Evolutionary conservation across 169 alveolate species (phyloP).

Genomic region (Fabrea salina): DNA sequence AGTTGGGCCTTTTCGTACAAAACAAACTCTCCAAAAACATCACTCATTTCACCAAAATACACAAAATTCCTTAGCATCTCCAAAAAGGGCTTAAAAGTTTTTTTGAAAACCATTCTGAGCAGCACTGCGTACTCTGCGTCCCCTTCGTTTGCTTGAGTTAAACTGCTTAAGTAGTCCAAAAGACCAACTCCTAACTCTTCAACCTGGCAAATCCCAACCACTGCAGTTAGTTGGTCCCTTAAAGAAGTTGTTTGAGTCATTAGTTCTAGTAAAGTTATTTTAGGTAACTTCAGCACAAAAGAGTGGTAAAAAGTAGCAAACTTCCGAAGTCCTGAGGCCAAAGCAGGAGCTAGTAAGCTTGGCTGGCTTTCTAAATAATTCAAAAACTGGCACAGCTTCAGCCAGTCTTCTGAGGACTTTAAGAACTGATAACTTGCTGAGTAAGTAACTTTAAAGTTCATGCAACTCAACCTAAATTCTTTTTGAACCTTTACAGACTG

Average conservation of each 20-base stretch:
- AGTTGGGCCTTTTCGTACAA: too few species aligned
- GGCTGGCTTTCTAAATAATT: neutral
- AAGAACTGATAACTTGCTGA: neutral
- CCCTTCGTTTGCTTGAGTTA: neutral
- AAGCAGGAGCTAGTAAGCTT: neutral
- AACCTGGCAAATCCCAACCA: neutral
- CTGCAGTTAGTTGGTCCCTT: constrained; percentile 4
- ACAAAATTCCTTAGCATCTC: neutral
- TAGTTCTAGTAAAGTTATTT: neutral
- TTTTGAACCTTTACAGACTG: neutral
- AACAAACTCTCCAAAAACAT: neutral
- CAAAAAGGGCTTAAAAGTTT: neutral
- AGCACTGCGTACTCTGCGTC: neutral
- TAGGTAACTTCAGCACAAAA: neutral
- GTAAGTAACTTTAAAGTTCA: neutral
- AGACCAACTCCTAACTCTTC: neutral
- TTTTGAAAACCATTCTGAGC: neutral
- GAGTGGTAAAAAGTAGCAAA: neutral
- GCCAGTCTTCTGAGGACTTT: neutral
- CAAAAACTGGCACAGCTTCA: neutral
- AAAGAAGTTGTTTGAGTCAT: neutral
- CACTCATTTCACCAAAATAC: neutral
- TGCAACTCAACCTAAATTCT: neutral
- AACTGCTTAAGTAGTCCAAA: neutral
- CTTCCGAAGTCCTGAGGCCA: neutral